Conservation (phyloP, 2,329 filamentous ascomycete species). For the Botryotinia globosa region DNA sequence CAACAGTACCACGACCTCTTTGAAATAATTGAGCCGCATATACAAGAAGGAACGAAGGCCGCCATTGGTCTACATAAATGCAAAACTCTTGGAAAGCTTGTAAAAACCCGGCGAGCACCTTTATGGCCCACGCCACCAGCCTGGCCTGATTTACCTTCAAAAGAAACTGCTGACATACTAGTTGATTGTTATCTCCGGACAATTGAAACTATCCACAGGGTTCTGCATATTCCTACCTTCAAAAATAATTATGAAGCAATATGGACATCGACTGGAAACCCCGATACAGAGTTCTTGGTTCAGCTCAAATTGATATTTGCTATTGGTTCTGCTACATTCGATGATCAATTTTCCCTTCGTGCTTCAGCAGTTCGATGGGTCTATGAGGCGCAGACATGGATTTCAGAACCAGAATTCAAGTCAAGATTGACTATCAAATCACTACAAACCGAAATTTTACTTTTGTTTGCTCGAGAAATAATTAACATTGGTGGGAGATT, state of each 20-base stretch:
- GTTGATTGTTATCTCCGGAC: constrained; percentile 50
- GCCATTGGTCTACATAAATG: constrained; percentile 46
- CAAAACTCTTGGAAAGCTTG: constrained; percentile 51
- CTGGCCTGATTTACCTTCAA: constrained; percentile 46
- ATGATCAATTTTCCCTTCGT: constrained; percentile 50
- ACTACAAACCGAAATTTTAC: constrained; percentile 49
- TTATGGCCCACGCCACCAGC: constrained; percentile 47
- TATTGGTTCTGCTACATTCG: constrained; percentile 52
- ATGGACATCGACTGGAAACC: constrained; percentile 42
- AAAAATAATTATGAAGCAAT: constrained; percentile 48
- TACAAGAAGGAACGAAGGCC: constrained; percentile 42
- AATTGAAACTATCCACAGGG: constrained; percentile 47
- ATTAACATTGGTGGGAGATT: constrained; percentile 45
- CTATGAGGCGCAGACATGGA: constrained; percentile 55
- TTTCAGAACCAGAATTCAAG: constrained; percentile 53
- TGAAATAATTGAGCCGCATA: constrained; percentile 41
- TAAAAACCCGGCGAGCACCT: constrained; percentile 51
- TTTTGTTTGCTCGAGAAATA: constrained; percentile 45
- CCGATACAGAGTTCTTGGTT: constrained; percentile 49
- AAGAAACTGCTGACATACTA: constrained; percentile 46
- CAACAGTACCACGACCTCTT: background rate
- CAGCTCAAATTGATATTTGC: constrained; percentile 58
- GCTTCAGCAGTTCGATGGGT: constrained; percentile 53
- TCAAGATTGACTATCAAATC: constrained; percentile 48
- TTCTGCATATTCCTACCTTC: constrained; percentile 53